Base-by-base conservation (phyloP, 768 basidiomycete species). In the Clitopilus passeckerianus region DNA sequence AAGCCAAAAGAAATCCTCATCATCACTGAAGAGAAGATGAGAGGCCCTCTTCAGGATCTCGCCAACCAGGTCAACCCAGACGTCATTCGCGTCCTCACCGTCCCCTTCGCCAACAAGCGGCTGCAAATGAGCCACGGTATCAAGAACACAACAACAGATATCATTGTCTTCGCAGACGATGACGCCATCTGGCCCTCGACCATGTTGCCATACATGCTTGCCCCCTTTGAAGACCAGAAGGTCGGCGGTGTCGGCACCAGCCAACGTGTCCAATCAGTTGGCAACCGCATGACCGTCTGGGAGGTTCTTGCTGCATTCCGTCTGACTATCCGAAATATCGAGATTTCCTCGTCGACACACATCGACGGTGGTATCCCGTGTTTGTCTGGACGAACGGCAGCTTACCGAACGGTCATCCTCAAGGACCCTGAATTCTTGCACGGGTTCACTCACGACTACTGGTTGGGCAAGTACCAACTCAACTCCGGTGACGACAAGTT, bases 101-200 rank as follows among this genome's bases (percentile, higher is more conserved):
- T 95, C 14, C 93, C 93, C 3, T 95, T 89, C 67, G 93, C 95
- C 63, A 95, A 95, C 77, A 95, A 95, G 72, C 88, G 94, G 20
- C 78, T 95, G 34, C 93, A 96, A 74, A 96, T 96, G 95, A 82
- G 85, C 63, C 91, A 95, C 65, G 95, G 93, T 8, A 95, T 96
- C 71, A 88, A 88, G 72, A 88, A 93, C 70, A 89, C 90, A 22
- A 87, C 89, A 0, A 95, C 94, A 5, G 93, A 94, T 69, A 94
- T 96, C 73, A 93, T 95, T 71, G 89, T 95, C 24, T 96, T 96
- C 66, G 93, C 93, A 7, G 94, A 95, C 68, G 94, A 97, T 67
- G 93, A 97, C 71, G 93, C 94, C 43, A 94, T 97, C 67, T 97
- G 94, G 94, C 93, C 93, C 0, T 86, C 92, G 0, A 94, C 91